Evolutionary conservation across 179 eudicot genomes (phyloP).

Genomic region (Drosera spatulata): DNA sequence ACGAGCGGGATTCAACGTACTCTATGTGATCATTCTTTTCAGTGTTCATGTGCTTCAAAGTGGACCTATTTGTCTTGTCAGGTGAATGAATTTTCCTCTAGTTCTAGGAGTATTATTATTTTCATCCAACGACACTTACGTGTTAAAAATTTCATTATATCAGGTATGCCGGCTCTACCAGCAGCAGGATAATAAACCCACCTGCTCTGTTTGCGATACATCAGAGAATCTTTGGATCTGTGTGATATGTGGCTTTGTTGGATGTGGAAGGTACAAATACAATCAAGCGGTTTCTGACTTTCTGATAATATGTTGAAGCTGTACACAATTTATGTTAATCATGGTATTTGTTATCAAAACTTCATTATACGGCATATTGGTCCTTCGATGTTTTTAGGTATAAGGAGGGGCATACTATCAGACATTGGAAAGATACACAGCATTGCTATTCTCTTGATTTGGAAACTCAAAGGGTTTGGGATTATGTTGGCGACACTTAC

Average conservation of each 20-base stretch:
- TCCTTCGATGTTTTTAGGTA: constrained; percentile 34
- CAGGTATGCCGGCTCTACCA: constrained; percentile 92
- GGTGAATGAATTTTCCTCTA: constrained; percentile 20
- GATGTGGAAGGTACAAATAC: constrained; percentile 82
- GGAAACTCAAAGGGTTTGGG: constrained; percentile 88
- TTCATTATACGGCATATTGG: not conserved
- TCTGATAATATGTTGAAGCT: not conserved
- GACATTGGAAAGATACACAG: constrained; percentile 70
- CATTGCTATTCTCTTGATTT: constrained; percentile 87
- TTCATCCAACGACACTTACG: no score
- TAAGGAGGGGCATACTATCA: constrained; percentile 52
- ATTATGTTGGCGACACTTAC: constrained; percentile 83
- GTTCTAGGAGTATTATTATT: no score
- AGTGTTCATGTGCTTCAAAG: constrained; percentile 70
- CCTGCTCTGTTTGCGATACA: constrained; percentile 49
- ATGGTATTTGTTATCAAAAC: not conserved
- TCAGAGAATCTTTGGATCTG: constrained; percentile 78
- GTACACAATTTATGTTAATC: not conserved
- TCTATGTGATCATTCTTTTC: constrained; percentile 77
- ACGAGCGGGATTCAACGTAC: constrained; percentile 82
- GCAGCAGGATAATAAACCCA: constrained; percentile 73
- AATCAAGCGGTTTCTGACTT: not conserved
- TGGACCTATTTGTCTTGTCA: constrained; percentile 91
- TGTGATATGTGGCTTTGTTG: constrained; percentile 91
- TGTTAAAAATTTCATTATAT: not conserved